Evolutionary conservation across 176 grass and related monocot genomes (phyloP).

Genomic region (Oryza longistaminata): DNA sequence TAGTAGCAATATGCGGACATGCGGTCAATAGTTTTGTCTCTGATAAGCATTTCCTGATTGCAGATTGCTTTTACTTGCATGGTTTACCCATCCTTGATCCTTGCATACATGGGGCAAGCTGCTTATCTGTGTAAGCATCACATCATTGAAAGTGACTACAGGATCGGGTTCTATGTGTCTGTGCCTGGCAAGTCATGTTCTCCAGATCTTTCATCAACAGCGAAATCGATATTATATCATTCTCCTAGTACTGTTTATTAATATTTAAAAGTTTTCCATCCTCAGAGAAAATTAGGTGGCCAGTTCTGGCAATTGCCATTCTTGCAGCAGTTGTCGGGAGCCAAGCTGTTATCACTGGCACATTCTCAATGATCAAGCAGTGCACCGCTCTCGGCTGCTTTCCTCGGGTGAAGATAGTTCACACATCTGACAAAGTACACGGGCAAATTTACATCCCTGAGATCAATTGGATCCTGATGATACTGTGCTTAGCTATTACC

Average conservation of each 20-base stretch:
- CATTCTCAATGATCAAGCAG: slow-evolving; percentile 97
- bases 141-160: slow-evolving; percentile 75
- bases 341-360: slow-evolving; percentile 91
- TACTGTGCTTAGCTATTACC: slow-evolving; percentile 84
- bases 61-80: slow-evolving; percentile 96
- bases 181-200: slow-evolving; percentile 76
- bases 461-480: slow-evolving; percentile 97
- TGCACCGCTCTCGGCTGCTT: slow-evolving; percentile 95
- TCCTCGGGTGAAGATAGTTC: slow-evolving; percentile 93
- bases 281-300: slow-evolving; percentile 83
- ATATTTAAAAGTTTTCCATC: slow-evolving; percentile 23
- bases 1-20: not conserved
- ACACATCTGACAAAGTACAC: slow-evolving; percentile 83
- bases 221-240: slow-evolving; percentile 15
- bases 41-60: slow-evolving; percentile 27
- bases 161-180: slow-evolving; percentile 96
- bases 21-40: slow-evolving; percentile 4
- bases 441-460: slow-evolving; percentile 98
- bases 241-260: slow-evolving; percentile 15
- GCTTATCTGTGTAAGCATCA: slow-evolving; percentile 96
- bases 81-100: slow-evolving; percentile 96
- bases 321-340: slow-evolving; percentile 96
- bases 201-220: slow-evolving; percentile 15
- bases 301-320: slow-evolving; percentile 84
- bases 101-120: slow-evolving; percentile 99